Percentiles rank a stretch among this genome's conserved stretches.
Conservation (phyloP, 2,329 filamentous ascomycete genomes). For the Fusarium pseudoanthophilum region DNA sequence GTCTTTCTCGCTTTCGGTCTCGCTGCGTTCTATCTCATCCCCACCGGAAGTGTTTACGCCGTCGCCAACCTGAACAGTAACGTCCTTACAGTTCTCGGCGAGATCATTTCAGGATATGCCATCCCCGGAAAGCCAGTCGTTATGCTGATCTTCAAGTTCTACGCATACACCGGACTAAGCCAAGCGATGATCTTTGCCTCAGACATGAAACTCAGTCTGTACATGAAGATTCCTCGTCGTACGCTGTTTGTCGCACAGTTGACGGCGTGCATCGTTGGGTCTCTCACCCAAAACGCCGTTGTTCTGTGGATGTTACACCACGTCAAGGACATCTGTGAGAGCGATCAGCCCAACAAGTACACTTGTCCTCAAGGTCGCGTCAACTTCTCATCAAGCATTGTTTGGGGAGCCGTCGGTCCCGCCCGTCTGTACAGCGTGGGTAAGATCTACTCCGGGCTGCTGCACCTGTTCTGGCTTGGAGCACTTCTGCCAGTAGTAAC, state of each 20-base stretch:
- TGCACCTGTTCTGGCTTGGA: background rate
- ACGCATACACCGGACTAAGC: background rate
- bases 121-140: background rate
- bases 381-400: background rate
- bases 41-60: background rate
- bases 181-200: conserved; percentile 6
- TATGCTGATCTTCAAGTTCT: conserved; percentile 7
- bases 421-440: background rate
- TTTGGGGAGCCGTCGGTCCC: background rate
- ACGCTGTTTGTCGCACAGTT: background rate
- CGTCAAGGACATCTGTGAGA: background rate
- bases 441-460: background rate
- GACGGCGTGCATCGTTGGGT: background rate
- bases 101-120: background rate
- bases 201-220: background rate
- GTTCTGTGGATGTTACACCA: conserved; percentile 2
- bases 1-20: background rate
- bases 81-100: background rate
- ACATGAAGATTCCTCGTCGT: conserved; percentile 2
- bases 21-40: background rate
- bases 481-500: background rate
- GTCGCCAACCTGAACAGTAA: conserved; percentile 3
- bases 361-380: background rate
- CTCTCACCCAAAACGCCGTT: background rate
- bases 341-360: background rate